Evolutionary conservation across 768 basidiomycete species (phyloP), one percentile per base, ranked within the genome.

Genomic region (Phanerochaete carnosa): DNA sequence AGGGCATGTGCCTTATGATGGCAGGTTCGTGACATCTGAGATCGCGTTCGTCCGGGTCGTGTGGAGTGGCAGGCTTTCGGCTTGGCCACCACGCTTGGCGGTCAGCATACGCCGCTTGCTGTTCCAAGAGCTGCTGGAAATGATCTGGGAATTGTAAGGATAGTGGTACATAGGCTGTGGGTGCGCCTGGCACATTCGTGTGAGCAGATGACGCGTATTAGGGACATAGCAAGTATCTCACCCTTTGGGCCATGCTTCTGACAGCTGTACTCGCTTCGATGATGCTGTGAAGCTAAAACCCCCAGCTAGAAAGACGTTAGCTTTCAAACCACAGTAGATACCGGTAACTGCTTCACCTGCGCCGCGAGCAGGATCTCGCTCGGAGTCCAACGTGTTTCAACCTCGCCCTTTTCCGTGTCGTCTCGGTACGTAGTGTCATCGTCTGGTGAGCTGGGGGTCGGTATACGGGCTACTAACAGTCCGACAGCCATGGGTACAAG

Each of bases 241-340:
- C 71, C 69, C 43, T 62, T 66, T 15, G 72, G 71, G 5, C 90
- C 91, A 60, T 83, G 86, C 71, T 91, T 90, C 26, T 84, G 71
- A 57, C 82, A 79, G 66, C 82, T 89, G 70, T 92, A 91, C 47
- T 87, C 83, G 74, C 86, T 88, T 58, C 68, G 56, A 65, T 92
- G 90, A 72, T 91, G 87, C 65, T 92, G 89, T 6, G 88, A 90
- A 2, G 89, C 88, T 19, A 92, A 75, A 2, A 68, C 73, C 1
- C 79, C 77, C 51, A 89, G 80, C 79, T 86, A 59, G 15, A 16
- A 4, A 49, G 56, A 52, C 22, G 26, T 49, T 26, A 49, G 47
- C 25, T 3, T 26, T 5, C 3, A 5, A 49, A 49, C 5, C 32
- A 32, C 22, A 22, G 15, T 19, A 23, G 30, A 52, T 13, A 19